phyloP scores from a whole-genome alignment of 805 yeast species.

The Wickerhamomyces strasburgensis region DNA sequence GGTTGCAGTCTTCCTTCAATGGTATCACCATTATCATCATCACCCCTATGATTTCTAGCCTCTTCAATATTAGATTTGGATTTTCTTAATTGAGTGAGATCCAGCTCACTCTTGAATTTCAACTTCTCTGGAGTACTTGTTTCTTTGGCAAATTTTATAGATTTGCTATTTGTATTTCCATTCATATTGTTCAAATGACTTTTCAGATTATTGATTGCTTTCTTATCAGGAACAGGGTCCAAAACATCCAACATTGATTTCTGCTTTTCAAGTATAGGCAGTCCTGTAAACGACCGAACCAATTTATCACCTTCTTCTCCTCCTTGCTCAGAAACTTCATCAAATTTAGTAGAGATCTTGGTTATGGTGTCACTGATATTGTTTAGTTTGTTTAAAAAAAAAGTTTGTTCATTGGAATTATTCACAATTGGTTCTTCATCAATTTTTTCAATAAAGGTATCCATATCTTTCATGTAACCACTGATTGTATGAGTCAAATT shows the following conservation, averaged over 20 bases:
- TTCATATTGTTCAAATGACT: slow-evolving; percentile 1
- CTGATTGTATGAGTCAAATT: not conserved
- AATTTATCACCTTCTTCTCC: slow-evolving; percentile 32
- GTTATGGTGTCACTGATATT: slow-evolving; percentile 21
- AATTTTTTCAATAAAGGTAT: too few species aligned
- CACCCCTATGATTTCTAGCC: not conserved
- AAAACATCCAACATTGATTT: slow-evolving; percentile 26
- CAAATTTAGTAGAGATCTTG: slow-evolving; percentile 18
- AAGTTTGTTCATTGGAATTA: too few species aligned
- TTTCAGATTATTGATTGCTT: slow-evolving; percentile 2
- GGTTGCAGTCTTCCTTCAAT: slow-evolving; percentile 4
- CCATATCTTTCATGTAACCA: not conserved
- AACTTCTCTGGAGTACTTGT: slow-evolving; percentile 3
- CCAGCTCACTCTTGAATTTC: slow-evolving; percentile 1
- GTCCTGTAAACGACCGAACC: slow-evolving; percentile 38
- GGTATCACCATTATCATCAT: too few species aligned
- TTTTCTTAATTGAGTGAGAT: slow-evolving; percentile 5
- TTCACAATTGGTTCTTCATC: too few species aligned
- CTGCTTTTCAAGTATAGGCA: slow-evolving; percentile 20
- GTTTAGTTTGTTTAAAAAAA: slow-evolving; percentile 12
- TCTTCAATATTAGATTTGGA: slow-evolving; percentile 9
- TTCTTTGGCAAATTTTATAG: slow-evolving; percentile 13
- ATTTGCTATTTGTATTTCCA: not conserved
- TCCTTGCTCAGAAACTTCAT: slow-evolving; percentile 28
- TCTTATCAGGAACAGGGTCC: slow-evolving; percentile 4